These are phyloP conservation scores for Isabelozyma heimii DNA, from an alignment of 805 yeast species.

Conservation along the genomic window DNA sequence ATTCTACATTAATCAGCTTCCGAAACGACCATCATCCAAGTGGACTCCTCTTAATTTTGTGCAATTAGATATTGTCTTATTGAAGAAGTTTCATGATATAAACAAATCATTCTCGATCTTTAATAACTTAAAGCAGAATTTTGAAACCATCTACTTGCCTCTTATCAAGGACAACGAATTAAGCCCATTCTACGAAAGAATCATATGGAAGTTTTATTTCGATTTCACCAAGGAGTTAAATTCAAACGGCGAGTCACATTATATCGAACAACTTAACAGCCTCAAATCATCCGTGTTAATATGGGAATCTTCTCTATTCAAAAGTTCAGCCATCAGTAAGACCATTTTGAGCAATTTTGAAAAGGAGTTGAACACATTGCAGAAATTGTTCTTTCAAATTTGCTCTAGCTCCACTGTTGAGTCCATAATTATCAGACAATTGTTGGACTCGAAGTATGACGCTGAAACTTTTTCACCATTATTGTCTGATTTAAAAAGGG, in stretches of 20 bases:
- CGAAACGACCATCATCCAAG: constrained; percentile 7
- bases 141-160: constrained; percentile 21
- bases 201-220: constrained; percentile 40
- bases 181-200: constrained; percentile 37
- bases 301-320: constrained; percentile 33
- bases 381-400: constrained; percentile 21
- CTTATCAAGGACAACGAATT: constrained; percentile 17
- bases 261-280: constrained; percentile 17
- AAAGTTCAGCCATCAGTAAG: constrained; percentile 9
- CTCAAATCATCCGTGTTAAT: constrained; percentile 29
- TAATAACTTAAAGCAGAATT: constrained; percentile 25
- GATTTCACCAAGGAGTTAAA: constrained; percentile 19
- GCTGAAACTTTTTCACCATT: constrained; percentile 8
- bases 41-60: constrained; percentile 19
- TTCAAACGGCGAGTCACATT: constrained; percentile 14
- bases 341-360: constrained; percentile 12
- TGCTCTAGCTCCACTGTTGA: constrained; percentile 14
- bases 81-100: constrained; percentile 36
- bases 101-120: constrained; percentile 30
- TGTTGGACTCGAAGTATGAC: constrained; percentile 3
- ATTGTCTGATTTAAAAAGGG: constrained; percentile 26
- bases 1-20: constrained; percentile 8
- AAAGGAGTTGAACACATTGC: constrained; percentile 18
- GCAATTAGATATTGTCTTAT: constrained; percentile 27
- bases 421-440: constrained; percentile 7